phyloP scores from a whole-genome alignment of 2,329 filamentous ascomycete species.

The Stemphylium lycopersici region DNA sequence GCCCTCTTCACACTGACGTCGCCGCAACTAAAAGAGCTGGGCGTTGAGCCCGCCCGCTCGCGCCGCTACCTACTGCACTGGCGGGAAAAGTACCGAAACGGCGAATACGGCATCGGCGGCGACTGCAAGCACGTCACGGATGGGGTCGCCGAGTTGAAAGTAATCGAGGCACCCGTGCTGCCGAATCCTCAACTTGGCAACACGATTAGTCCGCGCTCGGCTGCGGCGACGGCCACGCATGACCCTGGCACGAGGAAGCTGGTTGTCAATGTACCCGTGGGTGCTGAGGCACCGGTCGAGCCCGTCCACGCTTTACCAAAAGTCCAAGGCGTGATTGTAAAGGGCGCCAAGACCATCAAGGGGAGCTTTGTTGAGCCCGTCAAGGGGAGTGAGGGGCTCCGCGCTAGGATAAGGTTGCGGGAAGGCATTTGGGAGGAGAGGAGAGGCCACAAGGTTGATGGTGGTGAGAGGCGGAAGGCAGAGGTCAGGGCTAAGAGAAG shows the following conservation, averaged over 20 bases:
- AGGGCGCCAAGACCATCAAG: constrained; percentile 70
- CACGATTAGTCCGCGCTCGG: constrained; percentile 34
- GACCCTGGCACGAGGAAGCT: constrained; percentile 63
- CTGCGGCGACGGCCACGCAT: constrained; percentile 57
- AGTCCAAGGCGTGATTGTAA: constrained; percentile 70
- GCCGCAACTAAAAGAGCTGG: constrained; percentile 76
- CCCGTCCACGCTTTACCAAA: constrained; percentile 59
- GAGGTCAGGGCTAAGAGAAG: constrained; percentile 87
- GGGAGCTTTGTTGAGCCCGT: constrained; percentile 76
- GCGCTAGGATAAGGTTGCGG: constrained; percentile 70
- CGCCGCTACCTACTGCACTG: constrained; percentile 86
- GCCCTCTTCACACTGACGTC: constrained; percentile 84
- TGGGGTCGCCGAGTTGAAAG: constrained; percentile 63
- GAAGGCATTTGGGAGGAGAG: constrained; percentile 95
- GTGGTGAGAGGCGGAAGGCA: constrained; percentile 87
- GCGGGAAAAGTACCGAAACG: constrained; percentile 82
- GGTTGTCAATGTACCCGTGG: constrained; percentile 64
- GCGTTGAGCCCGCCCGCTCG: constrained; percentile 82
- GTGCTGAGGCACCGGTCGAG: constrained; percentile 35
- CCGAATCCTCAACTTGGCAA: constrained; percentile 37
- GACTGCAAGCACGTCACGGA: constrained; percentile 74
- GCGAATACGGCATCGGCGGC: constrained; percentile 79
- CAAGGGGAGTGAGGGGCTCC: constrained; percentile 64
- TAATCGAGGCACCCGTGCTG: constrained; percentile 60
- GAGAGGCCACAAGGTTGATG: constrained; percentile 89